Base-by-base conservation (phyloP, 2,329 filamentous ascomycete species). In the Epichloe sibirici region DNA sequence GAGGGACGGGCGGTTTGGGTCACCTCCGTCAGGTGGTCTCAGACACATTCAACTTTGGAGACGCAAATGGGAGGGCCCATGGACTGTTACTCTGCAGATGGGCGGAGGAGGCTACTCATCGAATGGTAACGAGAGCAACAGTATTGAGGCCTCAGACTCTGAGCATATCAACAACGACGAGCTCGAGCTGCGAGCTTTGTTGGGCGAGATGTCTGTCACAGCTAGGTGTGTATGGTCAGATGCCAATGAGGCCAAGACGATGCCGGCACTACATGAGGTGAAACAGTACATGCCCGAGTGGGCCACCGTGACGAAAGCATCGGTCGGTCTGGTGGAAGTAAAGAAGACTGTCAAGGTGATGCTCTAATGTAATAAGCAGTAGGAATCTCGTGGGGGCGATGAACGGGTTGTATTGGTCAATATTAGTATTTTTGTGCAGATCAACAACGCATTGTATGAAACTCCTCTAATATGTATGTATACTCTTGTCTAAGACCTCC, bases 161-260 rank as follows among this genome's bases (percentile, higher is more conserved):
- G n/a, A 35, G 4, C 31, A 44, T n/a, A 15, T 45, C 4, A 49
- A n/a, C 0, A 53, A 58, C 12, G 57, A 52, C 0, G 57, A 62
- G 23, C 49, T 58, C 4, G 60, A 55, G 39, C 48, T 51, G 15
- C 51, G 56, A 43, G 53, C 13, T 3, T 21, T 31, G 8, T 53
- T 53, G 4, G 57, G 60, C 13, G 47, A 55, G 5, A 64, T 89
- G 37, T 76, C 74, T 57, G 87, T 90, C 1, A 76, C 72, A 37
- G 81, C 90, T 1, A 76, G 84, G 15, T 97, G 93, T 68, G 73
- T 87, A 35, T 97, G 90, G 90, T 89, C 85, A 61, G 93, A 98
- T 70, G 83, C 80, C 45, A 96, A 96, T 62, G 70, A 72, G 38
- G 67, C 70, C 2, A 84, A 81, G 3, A 75, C 76, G 1, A 90